phyloP scores from a whole-genome alignment of 352 stramenopile species.

The Phytophthora citrophthora region DNA sequence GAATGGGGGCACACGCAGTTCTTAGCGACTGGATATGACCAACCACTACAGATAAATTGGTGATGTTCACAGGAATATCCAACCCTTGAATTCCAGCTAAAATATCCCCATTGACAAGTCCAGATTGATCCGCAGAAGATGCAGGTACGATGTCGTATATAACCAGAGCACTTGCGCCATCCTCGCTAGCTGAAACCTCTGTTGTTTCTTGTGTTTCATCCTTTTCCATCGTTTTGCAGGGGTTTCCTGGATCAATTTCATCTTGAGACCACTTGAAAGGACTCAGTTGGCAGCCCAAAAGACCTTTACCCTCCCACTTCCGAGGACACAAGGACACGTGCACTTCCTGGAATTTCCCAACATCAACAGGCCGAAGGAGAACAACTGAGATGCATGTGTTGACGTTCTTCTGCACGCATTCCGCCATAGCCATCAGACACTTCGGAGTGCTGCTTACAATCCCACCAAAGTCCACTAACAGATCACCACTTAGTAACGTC shows the following conservation, averaged over 20 bases:
- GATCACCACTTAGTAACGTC: conserved; percentile 43
- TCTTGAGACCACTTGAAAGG: conserved; percentile 60
- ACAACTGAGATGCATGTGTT: conserved; percentile 41
- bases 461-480: conserved; percentile 60
- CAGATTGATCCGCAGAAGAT: conserved; percentile 40
- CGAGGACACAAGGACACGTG: conserved; percentile 35
- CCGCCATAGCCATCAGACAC: conserved; percentile 56
- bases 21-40: conserved; percentile 17
- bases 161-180: conserved; percentile 37
- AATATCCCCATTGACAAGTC: conserved; percentile 55
- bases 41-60: conserved; percentile 21
- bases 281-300: conserved; percentile 67
- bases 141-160: conserved; percentile 43
- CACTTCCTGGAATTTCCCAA: conserved; percentile 21
- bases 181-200: conserved; percentile 2
- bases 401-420: conserved; percentile 55
- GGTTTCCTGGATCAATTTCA: neutral
- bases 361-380: conserved; percentile 35
- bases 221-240: neutral
- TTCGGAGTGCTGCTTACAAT: conserved; percentile 53
- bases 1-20: conserved; percentile 5
- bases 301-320: conserved; percentile 71
- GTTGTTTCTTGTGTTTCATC: neutral
- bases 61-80: conserved; percentile 10
- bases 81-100: conserved; percentile 47